Evolutionary conservation across 148 eudicot species (phyloP), one percentile per base, ranked within the genome.

Genomic region (Oxyria digyna): DNA sequence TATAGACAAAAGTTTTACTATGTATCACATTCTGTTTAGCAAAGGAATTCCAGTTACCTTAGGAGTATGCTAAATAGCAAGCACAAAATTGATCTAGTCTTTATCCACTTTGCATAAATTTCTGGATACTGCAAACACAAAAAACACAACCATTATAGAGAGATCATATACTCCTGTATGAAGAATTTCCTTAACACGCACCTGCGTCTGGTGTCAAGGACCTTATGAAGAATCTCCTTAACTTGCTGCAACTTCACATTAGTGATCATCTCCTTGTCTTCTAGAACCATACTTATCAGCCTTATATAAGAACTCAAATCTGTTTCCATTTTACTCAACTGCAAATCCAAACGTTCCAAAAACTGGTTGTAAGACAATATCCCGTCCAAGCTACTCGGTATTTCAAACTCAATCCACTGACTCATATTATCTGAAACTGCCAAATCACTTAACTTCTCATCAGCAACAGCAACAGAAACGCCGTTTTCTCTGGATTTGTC

Each of bases 121-220:
- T 52, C 31, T 3, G 29, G 62, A 52, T 52, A 52, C 62, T 52
- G 62, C 62, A 23, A 23, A 52, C 62, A 52, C 4, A 31, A 31
- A 10, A 52, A 52, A 23, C 0, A 9, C 29, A 23, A 50, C 12
- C 11, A 52, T 52, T 52, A 20, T 21, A 24, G 21, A 38, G 41
- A 38, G 41, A 8, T 38, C 7, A 38, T 1, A 38, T 2, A 5
- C 9, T n/a, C n/a, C n/a, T n/a, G n/a, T n/a, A n/a, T 35, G 38
- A 35, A 35, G 6, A 35, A 35, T 6, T 35, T 23, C 23, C 31
- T 21, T 52, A 10, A 52, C 55, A 27, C 35, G 2, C 14, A 91
- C 96, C 97, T 91, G 41, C 50, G 75, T 84, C 93, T 82, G 72
- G 81, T 74, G n/a, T 55, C 76, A 67, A 68, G 80, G 76, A 91